Evolutionary conservation across 179 eudicot species (phyloP).

Genomic region (Vitellaria paradoxa): DNA sequence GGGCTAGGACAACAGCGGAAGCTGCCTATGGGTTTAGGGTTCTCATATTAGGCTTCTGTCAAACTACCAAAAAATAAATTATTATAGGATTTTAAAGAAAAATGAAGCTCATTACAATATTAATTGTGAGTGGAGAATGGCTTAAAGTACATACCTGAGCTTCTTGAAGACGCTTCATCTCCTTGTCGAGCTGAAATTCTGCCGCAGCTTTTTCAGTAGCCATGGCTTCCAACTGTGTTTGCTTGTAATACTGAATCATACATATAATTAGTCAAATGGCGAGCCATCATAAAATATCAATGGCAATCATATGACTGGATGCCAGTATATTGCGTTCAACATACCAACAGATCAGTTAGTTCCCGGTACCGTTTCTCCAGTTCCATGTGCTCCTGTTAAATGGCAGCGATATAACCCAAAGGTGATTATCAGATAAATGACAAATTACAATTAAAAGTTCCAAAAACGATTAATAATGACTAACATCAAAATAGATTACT

Average conservation of each 20-base stretch:
- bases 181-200: conserved; percentile 96
- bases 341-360: conserved; percentile 91
- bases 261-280: conserved; percentile 6
- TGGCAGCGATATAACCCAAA: conserved; percentile 1
- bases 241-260: conserved; percentile 82
- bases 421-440: conserved; percentile 2
- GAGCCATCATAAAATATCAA: background rate
- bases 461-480: background rate
- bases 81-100: background rate
- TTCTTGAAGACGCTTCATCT: conserved; percentile 85
- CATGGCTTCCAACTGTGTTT: conserved; percentile 98
- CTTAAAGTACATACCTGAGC: conserved; percentile 57
- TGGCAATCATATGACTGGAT: background rate
- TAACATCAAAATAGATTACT: background rate
- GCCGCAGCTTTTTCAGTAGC: conserved; percentile 98
- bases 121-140: conserved; percentile 1
- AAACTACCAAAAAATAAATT: background rate
- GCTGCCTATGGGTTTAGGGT: background rate
- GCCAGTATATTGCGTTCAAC: conserved; percentile 7
- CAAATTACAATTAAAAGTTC: background rate
- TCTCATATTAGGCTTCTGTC: background rate
- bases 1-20: background rate
- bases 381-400: conserved; percentile 92
- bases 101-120: background rate
- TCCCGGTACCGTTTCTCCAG: conserved; percentile 97